A percentile compares a stretch with the other conserved stretches of the same genome.
Conservation (phyloP, 2,329 filamentous ascomycete genomes). For the Nemania abortiva region DNA sequence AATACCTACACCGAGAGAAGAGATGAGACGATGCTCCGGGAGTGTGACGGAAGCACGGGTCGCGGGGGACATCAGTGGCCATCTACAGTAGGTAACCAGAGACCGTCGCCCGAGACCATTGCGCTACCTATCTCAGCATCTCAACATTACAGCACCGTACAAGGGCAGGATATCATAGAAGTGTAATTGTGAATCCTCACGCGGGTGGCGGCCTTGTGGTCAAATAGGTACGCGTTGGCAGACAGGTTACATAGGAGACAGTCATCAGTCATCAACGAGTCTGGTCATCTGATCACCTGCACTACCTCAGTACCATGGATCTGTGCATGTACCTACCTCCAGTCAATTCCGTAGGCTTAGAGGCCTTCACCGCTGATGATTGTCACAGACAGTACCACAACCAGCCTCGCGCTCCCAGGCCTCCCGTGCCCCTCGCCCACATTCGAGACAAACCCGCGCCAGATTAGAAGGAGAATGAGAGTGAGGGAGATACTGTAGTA, state of each 20-base stretch:
- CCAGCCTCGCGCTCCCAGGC: background rate
- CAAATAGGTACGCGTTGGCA: background rate
- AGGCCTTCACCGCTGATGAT: conserved; percentile 35
- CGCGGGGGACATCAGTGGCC: no score
- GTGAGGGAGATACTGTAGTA: no score
- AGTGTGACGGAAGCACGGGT: background rate
- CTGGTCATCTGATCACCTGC: conserved; percentile 32
- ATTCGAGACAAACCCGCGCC: background rate
- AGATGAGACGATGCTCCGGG: background rate
- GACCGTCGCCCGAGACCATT: no score
- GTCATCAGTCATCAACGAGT: background rate
- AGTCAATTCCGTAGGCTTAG: background rate
- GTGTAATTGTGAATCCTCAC: no score
- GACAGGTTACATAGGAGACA: background rate
- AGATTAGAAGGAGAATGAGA: background rate
- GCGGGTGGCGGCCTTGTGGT: background rate
- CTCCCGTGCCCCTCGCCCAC: background rate
- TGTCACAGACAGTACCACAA: conserved; percentile 11
- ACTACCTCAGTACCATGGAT: conserved; percentile 30
- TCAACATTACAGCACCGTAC: no score
- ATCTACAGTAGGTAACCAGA: no score
- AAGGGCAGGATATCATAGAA: no score
- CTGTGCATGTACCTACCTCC: background rate
- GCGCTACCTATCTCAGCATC: no score
- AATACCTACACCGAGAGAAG: background rate